These are phyloP conservation scores for Pseudogymnoascus sp. DNA, from an alignment of 2,329 filamentous ascomycete genomes.

Conservation along the genomic window DNA sequence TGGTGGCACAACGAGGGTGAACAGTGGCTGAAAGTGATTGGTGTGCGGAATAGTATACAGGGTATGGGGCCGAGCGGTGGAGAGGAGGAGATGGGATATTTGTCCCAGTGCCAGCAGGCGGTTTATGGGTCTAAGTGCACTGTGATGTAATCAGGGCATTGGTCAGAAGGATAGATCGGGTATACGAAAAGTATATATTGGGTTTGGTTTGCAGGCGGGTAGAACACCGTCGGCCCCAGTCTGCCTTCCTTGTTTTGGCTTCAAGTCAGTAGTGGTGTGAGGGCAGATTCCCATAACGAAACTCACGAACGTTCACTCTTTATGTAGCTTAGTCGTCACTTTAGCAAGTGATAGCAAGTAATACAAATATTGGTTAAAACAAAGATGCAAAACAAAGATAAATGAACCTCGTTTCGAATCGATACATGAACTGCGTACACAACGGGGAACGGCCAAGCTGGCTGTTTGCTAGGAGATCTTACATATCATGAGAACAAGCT, in stretches of 20 bases:
- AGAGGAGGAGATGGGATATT: conserved; percentile 68
- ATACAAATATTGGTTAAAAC: background rate
- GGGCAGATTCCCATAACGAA: background rate
- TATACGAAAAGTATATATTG: background rate
- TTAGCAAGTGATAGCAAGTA: background rate
- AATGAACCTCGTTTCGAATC: background rate
- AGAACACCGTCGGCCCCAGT: background rate
- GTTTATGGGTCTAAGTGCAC: conserved; percentile 33
- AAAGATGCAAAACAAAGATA: background rate
- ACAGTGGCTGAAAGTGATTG: conserved; percentile 70
- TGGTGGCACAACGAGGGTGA: conserved; percentile 93
- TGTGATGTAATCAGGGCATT: conserved; percentile 37
- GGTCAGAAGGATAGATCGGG: background rate
- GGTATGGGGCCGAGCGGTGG: conserved; percentile 37
- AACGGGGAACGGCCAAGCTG: background rate
- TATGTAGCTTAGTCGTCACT: background rate
- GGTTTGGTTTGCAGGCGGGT: background rate
- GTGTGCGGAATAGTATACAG: conserved; percentile 53
- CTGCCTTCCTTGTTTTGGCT: background rate
- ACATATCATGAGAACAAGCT: too few relatives aligned
- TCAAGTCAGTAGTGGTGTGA: background rate
- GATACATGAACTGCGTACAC: background rate
- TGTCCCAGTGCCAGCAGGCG: conserved; percentile 54
- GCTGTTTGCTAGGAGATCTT: too few relatives aligned
- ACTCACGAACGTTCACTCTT: background rate